These are phyloP conservation scores for Calocybe indica DNA, from an alignment of 768 basidiomycete species.

Conservation along the genomic window DNA sequence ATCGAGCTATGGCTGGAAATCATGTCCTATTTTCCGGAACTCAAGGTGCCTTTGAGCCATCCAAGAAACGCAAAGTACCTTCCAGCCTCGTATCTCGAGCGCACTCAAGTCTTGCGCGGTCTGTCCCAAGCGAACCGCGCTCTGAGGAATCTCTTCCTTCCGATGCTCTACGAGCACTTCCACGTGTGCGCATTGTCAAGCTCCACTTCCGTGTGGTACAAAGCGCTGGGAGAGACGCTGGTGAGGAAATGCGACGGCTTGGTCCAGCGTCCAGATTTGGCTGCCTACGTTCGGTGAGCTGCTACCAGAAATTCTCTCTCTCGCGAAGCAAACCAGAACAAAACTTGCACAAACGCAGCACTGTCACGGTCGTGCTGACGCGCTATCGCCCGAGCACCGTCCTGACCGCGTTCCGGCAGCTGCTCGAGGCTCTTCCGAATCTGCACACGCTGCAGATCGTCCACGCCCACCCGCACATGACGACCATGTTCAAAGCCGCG, in stretches of 20 bases:
- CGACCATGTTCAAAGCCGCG: constrained; percentile 17
- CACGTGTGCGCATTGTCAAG: constrained; percentile 18
- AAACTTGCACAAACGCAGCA: constrained; percentile 5
- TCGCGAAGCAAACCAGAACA: neutral
- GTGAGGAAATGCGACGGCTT: constrained; percentile 19
- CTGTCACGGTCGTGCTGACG: constrained; percentile 20
- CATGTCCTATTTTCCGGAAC: constrained; percentile 17
- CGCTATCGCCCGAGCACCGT: constrained; percentile 16
- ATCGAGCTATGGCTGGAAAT: constrained; percentile 25
- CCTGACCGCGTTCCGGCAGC: constrained; percentile 19
- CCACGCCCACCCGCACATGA: constrained; percentile 24
- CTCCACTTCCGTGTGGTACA: constrained; percentile 15
- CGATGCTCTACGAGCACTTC: constrained; percentile 23
- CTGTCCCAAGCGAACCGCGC: constrained; percentile 27
- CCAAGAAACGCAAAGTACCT: constrained; percentile 8
- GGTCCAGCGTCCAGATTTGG: constrained; percentile 13
- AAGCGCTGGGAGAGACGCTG: constrained; percentile 15
- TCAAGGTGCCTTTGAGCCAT: constrained; percentile 13
- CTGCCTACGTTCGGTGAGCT: constrained; percentile 19
- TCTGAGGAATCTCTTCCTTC: constrained; percentile 21
- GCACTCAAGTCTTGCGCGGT: constrained; percentile 22
- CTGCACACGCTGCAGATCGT: constrained; percentile 24
- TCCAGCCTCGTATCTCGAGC: constrained; percentile 15
- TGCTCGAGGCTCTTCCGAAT: constrained; percentile 22
- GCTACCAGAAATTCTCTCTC: neutral